Base-by-base conservation (phyloP, 208 protist species). In the Porcisia hertigi region DNA sequence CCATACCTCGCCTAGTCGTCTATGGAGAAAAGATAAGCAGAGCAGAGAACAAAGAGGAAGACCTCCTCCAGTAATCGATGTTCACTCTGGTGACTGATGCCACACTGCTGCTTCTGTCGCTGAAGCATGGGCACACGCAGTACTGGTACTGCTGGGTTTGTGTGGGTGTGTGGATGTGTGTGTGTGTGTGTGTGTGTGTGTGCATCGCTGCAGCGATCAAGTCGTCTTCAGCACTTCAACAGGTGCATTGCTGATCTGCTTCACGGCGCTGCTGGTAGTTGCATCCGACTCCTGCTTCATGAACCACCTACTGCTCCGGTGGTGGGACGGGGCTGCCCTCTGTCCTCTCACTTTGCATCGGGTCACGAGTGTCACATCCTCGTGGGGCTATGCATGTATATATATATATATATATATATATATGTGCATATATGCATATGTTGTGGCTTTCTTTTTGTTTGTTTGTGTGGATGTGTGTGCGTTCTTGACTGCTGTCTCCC, bases 381-480 rank as follows among this genome's bases (percentile, higher is more conserved):
- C 16, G 36, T 25, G n/a, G 39, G 62, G 6, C 30, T 16, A 45
- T 49, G 39, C 39, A 25, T 66, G 39, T 66, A 47, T 66, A 23
- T 18, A 23, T 30, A n/a, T n/a, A 41, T 66, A 36, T 9, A 25
- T 66, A 41, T n/a, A 25, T 66, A 43, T 20, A 43, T 57, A n/a
- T 77, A 12, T 34, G 18, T 77, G 20, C 69, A 34, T 70, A 16
- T 69, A 45, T 63, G 14, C 69, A 47, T 39, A 52, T 52, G 11
- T 52, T 52, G 47, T 52, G 39, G 5, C 16, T 30, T 4, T 25
- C 34, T 66, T 25, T 11, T n/a, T 66, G 62, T n/a, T n/a, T 66
- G 53, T 20, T 39, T 66, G 57, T 77, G 18, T 34, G 45, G 69
- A 23, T 77, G 52, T 70, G 16, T 69, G 59, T 70, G 14, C 69